Conservation (phyloP, 78 protist species). For the Ministeria vibrans region DNA sequence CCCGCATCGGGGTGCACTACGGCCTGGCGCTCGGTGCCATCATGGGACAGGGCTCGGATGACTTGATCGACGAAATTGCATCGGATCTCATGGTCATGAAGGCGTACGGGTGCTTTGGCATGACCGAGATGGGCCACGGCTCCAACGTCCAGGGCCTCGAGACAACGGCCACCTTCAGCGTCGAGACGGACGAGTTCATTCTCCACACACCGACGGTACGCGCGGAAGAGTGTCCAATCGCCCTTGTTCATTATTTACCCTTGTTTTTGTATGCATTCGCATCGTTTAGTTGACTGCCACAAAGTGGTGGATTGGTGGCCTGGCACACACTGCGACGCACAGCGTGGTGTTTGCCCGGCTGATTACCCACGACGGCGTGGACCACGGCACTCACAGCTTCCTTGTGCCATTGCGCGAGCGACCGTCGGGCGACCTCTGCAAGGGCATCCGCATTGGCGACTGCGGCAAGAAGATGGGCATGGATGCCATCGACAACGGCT, state of each 20-base stretch:
- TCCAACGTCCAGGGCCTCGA: conserved; percentile 39
- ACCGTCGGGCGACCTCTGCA: not conserved
- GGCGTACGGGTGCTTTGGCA: not conserved
- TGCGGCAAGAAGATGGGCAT: conserved; percentile 38
- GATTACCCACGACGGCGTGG: conserved; percentile 35
- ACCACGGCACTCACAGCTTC: conserved; percentile 62
- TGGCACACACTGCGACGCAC: conserved; percentile 55
- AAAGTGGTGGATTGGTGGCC: conserved; percentile 81
- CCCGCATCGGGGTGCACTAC: conserved; percentile 12
- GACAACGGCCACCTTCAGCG: conserved; percentile 78
- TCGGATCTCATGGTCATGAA: too few species aligned
- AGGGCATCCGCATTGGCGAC: conserved; percentile 43
- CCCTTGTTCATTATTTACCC: not conserved
- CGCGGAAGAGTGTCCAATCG: not conserved
- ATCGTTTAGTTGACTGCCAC: conserved; percentile 50
- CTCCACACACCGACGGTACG: conserved; percentile 49
- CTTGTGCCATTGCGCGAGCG: conserved; percentile 25
- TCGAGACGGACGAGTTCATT: conserved; percentile 48
- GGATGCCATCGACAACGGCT: conserved; percentile 46
- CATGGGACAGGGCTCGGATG: conserved; percentile 1
- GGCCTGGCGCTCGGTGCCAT: conserved; percentile 9
- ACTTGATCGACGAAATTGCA: too few species aligned
- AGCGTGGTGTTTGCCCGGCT: conserved; percentile 63
- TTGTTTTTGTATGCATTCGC: not conserved
- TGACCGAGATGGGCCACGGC: conserved; percentile 58